Evolutionary conservation across 148 eudicot genomes (phyloP).

Genomic region (Polygonum aviculare): DNA sequence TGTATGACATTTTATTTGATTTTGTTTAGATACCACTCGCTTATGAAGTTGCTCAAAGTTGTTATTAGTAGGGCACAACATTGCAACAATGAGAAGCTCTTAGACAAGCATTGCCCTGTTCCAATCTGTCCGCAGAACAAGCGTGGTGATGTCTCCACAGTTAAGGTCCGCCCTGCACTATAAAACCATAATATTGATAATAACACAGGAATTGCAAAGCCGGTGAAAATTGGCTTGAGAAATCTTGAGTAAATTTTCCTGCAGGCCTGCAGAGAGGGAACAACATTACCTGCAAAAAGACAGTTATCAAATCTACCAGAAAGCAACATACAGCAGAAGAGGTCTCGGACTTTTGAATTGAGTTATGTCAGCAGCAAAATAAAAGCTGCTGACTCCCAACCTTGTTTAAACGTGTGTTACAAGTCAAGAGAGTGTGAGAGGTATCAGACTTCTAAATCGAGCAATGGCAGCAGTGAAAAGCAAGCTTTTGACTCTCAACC

Average conservation of each 20-base stretch:
- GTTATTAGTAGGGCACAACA: conserved; percentile 38
- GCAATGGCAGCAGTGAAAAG: conserved; percentile 1
- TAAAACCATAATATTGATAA: not conserved
- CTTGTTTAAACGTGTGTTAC: conserved; percentile 29
- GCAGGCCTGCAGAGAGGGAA: not conserved
- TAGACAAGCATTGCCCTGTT: conserved; percentile 65
- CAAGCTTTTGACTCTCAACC: conserved; percentile 23
- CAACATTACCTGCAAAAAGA: not conserved
- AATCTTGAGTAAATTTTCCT: conserved; percentile 3
- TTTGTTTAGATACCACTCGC: conserved; percentile 54
- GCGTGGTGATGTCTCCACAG: conserved; percentile 11
- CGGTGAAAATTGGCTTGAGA: not conserved
- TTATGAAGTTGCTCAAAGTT: conserved; percentile 44
- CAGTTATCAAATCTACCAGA: not conserved
- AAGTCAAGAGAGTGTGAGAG: conserved; percentile 26
- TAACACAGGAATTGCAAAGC: not conserved
- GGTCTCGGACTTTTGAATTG: not conserved
- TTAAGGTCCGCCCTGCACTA: conserved; percentile 26
- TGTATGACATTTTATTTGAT: not conserved
- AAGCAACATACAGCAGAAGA: not conserved
- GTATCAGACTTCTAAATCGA: not conserved
- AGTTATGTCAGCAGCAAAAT: conserved; percentile 6
- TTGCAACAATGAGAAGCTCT: conserved; percentile 39
- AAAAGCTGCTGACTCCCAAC: conserved; percentile 23
- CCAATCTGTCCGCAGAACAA: conserved; percentile 22